Percentiles rank a stretch among this genome's conserved stretches.
These are phyloP conservation scores for Talaromyces thailandensis DNA, from an alignment of 495 filamentous ascomycete species.

Conservation along the genomic window DNA sequence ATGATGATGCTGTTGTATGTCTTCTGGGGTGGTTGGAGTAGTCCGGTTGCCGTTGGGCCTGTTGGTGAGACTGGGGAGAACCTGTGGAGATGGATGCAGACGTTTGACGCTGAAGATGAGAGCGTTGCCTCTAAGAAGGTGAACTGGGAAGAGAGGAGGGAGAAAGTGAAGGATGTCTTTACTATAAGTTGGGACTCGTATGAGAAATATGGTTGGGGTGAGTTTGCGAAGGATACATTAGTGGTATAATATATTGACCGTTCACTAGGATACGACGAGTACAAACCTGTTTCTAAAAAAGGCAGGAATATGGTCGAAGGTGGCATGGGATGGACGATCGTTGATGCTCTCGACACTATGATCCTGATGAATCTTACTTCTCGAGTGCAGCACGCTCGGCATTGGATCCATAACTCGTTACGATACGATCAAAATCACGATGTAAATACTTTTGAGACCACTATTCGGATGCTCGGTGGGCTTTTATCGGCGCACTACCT, in stretches of 20 bases:
- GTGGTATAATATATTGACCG: constrained; percentile 7
- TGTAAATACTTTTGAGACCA: constrained; percentile 97
- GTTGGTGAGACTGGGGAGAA: constrained; percentile 43
- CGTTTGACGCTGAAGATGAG: constrained; percentile 15
- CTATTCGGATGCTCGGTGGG: constrained; percentile 94
- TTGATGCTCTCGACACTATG: constrained; percentile 91
- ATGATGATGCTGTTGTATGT: constrained; percentile 20
- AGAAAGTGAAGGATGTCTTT: constrained; percentile 86
- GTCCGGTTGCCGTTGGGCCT: constrained; percentile 21
- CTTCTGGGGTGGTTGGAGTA: constrained; percentile 40
- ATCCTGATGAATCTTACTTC: constrained; percentile 97
- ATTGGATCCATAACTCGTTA: constrained; percentile 81
- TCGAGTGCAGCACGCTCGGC: constrained; percentile 70
- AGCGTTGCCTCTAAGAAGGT: constrained; percentile 18
- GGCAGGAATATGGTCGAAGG: constrained; percentile 70
- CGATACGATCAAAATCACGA: constrained; percentile 87
- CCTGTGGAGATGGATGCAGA: constrained; percentile 35
- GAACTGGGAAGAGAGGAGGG: constrained; percentile 64
- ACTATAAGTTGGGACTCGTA: constrained; percentile 86
- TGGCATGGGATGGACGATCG: constrained; percentile 90
- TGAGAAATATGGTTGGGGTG: constrained; percentile 91
- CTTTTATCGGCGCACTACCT: constrained; percentile 93
- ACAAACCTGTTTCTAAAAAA: constrained; percentile 70
- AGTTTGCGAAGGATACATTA: constrained; percentile 7
- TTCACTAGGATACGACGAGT: constrained; percentile 71